phyloP scores from a whole-genome alignment of 1,284 basidiomycete species.

The Vanrija sp. region DNA sequence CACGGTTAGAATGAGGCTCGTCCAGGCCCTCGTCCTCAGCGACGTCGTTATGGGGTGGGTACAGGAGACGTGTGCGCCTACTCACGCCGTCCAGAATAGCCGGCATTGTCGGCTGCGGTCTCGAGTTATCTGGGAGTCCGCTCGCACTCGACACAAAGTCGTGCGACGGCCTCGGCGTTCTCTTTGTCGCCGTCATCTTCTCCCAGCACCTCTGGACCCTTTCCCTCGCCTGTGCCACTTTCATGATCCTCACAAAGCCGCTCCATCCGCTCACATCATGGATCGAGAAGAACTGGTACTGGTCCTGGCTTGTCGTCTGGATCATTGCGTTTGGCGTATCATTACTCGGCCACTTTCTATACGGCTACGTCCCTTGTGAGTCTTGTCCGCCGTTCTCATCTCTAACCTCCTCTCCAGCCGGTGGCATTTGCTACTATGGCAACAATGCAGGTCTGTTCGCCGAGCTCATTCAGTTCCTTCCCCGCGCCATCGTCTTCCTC shows the following conservation, averaged over 20 bases:
- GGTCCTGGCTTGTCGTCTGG: constrained; percentile 42
- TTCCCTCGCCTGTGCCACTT: constrained; percentile 43
- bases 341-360: constrained; percentile 35
- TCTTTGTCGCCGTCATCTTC: constrained; percentile 34
- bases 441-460: constrained; percentile 40
- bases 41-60: constrained; percentile 45
- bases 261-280: constrained; percentile 38
- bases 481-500: constrained; percentile 42
- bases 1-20: constrained; percentile 45
- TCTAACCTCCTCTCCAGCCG: constrained; percentile 20
- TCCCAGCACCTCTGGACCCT: constrained; percentile 50
- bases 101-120: constrained; percentile 31
- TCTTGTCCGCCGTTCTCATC: neutral
- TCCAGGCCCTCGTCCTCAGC: constrained; percentile 45
- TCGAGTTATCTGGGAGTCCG: constrained; percentile 20
- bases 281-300: constrained; percentile 45
- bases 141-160: constrained; percentile 25
- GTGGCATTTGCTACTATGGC: constrained; percentile 46
- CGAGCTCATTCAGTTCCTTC: constrained; percentile 49
- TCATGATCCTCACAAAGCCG: constrained; percentile 48
- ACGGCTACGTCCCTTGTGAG: constrained; percentile 26
- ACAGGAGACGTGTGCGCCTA: too few species aligned
- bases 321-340: constrained; percentile 27
- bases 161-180: constrained; percentile 45
- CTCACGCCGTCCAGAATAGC: constrained; percentile 18